Evolutionary conservation across 495 filamentous ascomycete species (phyloP), one percentile per base, ranked within the genome.

Genomic region (Pyronema domesticum): DNA sequence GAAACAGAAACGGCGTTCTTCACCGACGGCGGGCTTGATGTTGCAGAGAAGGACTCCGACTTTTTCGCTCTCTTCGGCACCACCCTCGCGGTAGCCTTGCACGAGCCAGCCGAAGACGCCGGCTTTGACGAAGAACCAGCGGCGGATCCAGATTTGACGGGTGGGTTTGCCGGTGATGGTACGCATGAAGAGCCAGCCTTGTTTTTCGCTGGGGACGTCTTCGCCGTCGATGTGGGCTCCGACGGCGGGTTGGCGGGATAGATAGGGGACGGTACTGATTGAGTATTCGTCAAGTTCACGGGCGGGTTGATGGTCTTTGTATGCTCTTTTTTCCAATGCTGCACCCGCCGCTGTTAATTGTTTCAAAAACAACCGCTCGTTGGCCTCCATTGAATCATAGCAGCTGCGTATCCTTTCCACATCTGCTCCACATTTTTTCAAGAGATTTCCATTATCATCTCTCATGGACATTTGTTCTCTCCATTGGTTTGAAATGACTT

Each of bases 41-140:
- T 82, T 93, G 64, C 91, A 98, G 34, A 98, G 80, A 30, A 98
- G 69, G 7, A 98, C 91, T 17, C 91, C 91, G 57, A 94, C 94
- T 68, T 89, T 85, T 59, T 98, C 93, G 47, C 86, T 93, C 67
- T 95, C 89, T 63, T 95, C 80, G 49, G 95, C 89, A 37, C 85
- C 89, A 35, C 83, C 85, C 18, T 81, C 82, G 52, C 88, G 83
- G 3, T 79, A 69, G 10, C 88, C 83, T 63, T 93, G 87, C n/a
- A 86, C 78, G 9, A 96, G 75, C 78, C 89, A 96, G 6, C 91
- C 93, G 68, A 96, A 96, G 46, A 96, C 88, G 36, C 93, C 89
- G 63, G 89, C 81, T 57, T 89, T 87, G 50, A 95, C 78, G 63
- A 89, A 96, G 60, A 88, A 94, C 93, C 93, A 98, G 33, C 89